A percentile compares a stretch with the other conserved stretches of the same genome.
phyloP scores from a whole-genome alignment of 2,329 filamentous ascomycete species.

The Aspergillus latus region DNA sequence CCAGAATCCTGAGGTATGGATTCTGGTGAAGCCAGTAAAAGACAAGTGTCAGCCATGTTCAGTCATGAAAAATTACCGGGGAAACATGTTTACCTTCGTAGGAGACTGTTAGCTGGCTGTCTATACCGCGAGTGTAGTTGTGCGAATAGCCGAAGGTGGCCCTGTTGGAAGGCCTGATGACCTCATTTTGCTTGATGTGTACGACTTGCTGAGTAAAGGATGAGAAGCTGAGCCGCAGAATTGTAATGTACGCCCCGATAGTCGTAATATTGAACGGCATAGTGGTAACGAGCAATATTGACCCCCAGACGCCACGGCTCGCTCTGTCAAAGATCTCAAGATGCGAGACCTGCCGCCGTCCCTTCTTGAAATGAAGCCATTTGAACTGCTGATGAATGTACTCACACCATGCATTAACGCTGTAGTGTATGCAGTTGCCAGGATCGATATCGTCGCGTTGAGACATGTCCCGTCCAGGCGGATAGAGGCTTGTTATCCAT shows the following conservation, averaged over 20 bases:
- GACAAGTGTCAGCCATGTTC: background rate
- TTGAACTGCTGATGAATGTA: slow-evolving; percentile 20
- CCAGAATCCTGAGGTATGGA: slow-evolving; percentile 15
- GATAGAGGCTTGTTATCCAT: slow-evolving; percentile 19
- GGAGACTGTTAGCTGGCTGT: background rate
- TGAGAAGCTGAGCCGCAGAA: slow-evolving; percentile 17
- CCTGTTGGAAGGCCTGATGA: slow-evolving; percentile 5
- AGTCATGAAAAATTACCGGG: background rate
- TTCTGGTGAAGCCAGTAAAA: background rate
- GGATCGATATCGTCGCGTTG: slow-evolving; percentile 18
- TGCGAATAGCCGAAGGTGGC: slow-evolving; percentile 17
- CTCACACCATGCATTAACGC: slow-evolving; percentile 18
- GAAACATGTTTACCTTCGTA: slow-evolving; percentile 13
- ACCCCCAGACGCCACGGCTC: slow-evolving; percentile 18
- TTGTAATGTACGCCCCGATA: slow-evolving; percentile 18
- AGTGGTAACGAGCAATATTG: slow-evolving; percentile 9
- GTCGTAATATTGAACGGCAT: slow-evolving; percentile 16
- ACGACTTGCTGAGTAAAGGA: slow-evolving; percentile 21
- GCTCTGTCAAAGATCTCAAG: slow-evolving; percentile 19
- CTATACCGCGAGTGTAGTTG: background rate
- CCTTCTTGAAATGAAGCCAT: slow-evolving; percentile 19
- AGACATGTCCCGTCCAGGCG: slow-evolving; percentile 13
- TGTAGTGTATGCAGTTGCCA: slow-evolving; percentile 17
- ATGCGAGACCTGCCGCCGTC: slow-evolving; percentile 14
- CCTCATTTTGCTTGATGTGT: slow-evolving; percentile 15